These are phyloP conservation scores for Typha latifolia DNA, from an alignment of 176 grass and related monocot species.

Conservation along the genomic window DNA sequence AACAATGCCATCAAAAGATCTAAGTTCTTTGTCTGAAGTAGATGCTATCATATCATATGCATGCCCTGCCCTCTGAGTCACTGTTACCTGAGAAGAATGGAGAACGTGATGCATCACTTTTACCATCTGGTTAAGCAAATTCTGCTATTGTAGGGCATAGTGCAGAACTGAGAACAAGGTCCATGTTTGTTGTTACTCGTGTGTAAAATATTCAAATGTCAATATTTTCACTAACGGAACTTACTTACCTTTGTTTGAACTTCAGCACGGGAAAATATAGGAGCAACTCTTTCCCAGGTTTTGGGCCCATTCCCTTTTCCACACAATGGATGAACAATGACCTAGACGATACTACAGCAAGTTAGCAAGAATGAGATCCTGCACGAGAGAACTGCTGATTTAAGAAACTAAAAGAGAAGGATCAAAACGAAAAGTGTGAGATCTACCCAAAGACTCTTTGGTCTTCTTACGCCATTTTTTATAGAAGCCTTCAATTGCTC, in stretches of 20 bases:
- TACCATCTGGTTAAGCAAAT: not conserved
- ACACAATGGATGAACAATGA: slow-evolving; percentile 92
- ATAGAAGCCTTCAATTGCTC: slow-evolving; percentile 34
- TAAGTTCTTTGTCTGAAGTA: slow-evolving; percentile 63
- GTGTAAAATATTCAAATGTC: slow-evolving; percentile 2
- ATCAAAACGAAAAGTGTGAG: not conserved
- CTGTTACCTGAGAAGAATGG: slow-evolving; percentile 49
- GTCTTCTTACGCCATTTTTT: slow-evolving; percentile 41
- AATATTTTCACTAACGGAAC: slow-evolving; percentile 3
- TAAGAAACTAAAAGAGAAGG: not conserved
- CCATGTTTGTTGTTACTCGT: not conserved
- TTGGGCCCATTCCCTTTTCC: slow-evolving; percentile 69
- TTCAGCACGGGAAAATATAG: slow-evolving; percentile 69
- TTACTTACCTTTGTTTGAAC: slow-evolving; percentile 66
- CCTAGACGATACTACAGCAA: slow-evolving; percentile 33
- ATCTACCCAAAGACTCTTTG: slow-evolving; percentile 77
- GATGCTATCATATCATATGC: slow-evolving; percentile 60
- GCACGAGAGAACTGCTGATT: slow-evolving; percentile 1
- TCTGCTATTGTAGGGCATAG: not conserved
- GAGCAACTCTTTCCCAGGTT: slow-evolving; percentile 69
- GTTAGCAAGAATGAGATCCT: slow-evolving; percentile 3
- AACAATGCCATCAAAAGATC: slow-evolving; percentile 76
- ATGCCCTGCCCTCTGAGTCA: slow-evolving; percentile 81
- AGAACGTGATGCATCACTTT: not conserved
- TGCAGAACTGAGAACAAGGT: not conserved